Percentiles rank a stretch among this genome's conserved stretches.
These are phyloP conservation scores for Mortierella hygrophila DNA, from an alignment of 192 early-diverging fungal species.

Conservation along the genomic window DNA sequence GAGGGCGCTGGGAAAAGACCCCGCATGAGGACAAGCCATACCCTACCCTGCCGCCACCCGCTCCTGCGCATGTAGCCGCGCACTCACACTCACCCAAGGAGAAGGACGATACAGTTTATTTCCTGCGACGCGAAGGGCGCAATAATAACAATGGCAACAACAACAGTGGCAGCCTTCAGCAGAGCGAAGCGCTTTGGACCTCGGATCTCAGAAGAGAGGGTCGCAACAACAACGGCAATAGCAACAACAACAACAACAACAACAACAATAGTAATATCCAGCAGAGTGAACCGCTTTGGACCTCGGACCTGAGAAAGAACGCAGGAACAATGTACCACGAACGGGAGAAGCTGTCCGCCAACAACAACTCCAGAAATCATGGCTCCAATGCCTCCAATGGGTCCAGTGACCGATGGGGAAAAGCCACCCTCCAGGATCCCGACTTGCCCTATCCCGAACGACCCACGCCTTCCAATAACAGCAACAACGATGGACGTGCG, in stretches of 20 bases:
- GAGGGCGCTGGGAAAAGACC: conserved; percentile 50
- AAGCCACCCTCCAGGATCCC: conserved; percentile 7
- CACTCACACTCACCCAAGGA: not conserved
- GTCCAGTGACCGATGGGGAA: conserved; percentile 33
- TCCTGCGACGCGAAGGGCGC: conserved; percentile 32
- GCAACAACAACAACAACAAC: not conserved
- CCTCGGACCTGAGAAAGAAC: not conserved
- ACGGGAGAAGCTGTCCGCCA: conserved; percentile 9
- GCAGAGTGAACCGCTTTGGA: not conserved
- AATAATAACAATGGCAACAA: not conserved
- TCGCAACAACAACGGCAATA: not conserved
- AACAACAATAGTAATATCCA: not conserved
- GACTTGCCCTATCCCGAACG: conserved; percentile 45
- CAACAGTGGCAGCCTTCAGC: not conserved
- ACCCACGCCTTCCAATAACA: not conserved
- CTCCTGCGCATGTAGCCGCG: not conserved
- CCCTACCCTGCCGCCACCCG: conserved; percentile 2
- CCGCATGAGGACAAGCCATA: conserved; percentile 51
- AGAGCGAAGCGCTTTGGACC: not conserved
- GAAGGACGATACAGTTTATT: conserved; percentile 40
- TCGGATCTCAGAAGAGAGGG: not conserved
- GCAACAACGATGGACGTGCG: not conserved
- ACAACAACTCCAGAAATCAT: not conserved
- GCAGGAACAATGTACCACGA: conserved; percentile 48
- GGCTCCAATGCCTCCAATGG: not conserved